Evolutionary conservation across 2,329 filamentous ascomycete species (phyloP), one percentile per base, ranked within the genome.

Genomic region (Lasiodiplodia sp.): DNA sequence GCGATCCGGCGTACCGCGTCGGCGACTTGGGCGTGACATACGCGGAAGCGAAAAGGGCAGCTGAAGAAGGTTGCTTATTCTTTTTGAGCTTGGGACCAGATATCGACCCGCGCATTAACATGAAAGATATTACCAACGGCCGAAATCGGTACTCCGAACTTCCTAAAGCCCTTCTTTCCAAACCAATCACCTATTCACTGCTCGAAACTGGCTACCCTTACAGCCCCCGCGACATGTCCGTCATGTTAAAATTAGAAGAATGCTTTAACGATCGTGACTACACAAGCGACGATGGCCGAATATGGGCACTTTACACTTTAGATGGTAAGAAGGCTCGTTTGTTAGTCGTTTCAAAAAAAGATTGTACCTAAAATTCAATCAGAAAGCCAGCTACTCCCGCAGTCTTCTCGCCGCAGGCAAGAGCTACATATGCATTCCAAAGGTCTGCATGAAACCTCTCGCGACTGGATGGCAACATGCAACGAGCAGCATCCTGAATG

Each of bases 221-320:
- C 2, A 6, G 10, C 14, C 2, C 18, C 2, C 1, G 0, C 1
- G 38, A 40, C 14, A 3, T 16, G 38, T 40, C 5, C 6, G 14
- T 44, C 38, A 16, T 16, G 2, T 6, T 44, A 7, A 6, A 16
- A 2, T 44, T 44, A 2, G 38, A 44, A 18, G 18, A 6, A 6
- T 2, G 7, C 4, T 44, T 44, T 16, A 6, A 44, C 14, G 16
- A 44, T 6, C 16, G 14, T 6, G 25, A 28, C 25, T 1, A 28
- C 25, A 6, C 0, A 1, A 3, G 2, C 18, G 38, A 16, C 5
- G 2, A 6, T 5, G 4, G 1, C 3, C 38, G 11, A 12, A 5
- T 16, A 4, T 40, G 38, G 38, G 1, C 1, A 40, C 38, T 40
- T 2, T 18, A 16, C 38, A 16, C 2, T 16, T 6, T 40, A 18